phyloP scores from a whole-genome alignment of 2,329 filamentous ascomycete species.

The Fragosphaeria purpurea region DNA sequence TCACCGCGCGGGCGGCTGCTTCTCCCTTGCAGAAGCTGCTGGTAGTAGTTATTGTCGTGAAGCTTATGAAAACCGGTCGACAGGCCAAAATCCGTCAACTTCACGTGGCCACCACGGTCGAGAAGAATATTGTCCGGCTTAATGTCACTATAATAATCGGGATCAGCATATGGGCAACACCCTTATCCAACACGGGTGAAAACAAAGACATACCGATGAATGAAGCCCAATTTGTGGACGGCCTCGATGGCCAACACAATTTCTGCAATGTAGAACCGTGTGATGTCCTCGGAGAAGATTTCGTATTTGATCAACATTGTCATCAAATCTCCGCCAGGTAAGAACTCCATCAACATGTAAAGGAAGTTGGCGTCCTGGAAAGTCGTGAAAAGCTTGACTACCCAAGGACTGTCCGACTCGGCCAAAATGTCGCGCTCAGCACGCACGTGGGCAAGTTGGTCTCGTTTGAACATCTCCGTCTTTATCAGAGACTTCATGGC shows the following conservation, averaged over 20 bases:
- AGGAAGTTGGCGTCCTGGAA: conserved; percentile 95
- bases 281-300: conserved; percentile 98
- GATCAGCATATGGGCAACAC: too few species aligned
- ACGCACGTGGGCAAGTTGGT: conserved; percentile 93
- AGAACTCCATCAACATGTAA: conserved; percentile 99
- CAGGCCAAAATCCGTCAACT: conserved; percentile 94
- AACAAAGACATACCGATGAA: conserved; percentile 54
- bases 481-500: conserved; percentile 98
- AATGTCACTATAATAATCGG: conserved; percentile 60
- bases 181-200: background rate
- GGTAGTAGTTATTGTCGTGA: conserved; percentile 97
- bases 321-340: conserved; percentile 97
- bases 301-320: conserved; percentile 99
- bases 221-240: conserved; percentile 94
- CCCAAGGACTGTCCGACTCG: conserved; percentile 98
- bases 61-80: conserved; percentile 97
- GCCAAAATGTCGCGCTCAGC: conserved; percentile 96
- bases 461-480: conserved; percentile 99
- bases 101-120: conserved; percentile 91
- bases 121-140: conserved; percentile 98
- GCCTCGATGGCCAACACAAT: conserved; percentile 97
- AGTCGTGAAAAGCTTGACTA: conserved; percentile 95
- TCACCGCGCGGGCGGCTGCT: conserved; percentile 61
- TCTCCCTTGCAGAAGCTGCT: conserved; percentile 79
- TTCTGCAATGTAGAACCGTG: conserved; percentile 97